Evolutionary conservation across 2,329 filamentous ascomycete species (phyloP).

Genomic region (Aspergillus texensis): DNA sequence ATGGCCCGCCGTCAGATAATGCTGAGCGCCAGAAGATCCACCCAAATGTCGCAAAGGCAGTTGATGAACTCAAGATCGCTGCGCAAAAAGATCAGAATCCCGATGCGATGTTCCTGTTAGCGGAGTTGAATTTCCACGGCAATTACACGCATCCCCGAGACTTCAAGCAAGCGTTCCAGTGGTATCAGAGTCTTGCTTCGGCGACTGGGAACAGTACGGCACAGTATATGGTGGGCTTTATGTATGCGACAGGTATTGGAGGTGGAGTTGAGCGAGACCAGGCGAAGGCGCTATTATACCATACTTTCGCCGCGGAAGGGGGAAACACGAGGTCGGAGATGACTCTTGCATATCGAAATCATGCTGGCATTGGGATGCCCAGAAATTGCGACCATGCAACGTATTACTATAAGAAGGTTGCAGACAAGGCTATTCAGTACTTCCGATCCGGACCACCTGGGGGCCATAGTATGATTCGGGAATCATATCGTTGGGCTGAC

Average conservation of each 20-base stretch:
- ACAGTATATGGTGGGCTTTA: conserved; percentile 92
- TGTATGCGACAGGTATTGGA: conserved; percentile 92
- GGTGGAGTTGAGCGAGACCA: conserved; percentile 81
- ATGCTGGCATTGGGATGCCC: conserved; percentile 80
- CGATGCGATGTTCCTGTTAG: conserved; percentile 86
- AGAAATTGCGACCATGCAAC: conserved; percentile 84
- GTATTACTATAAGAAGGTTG: conserved; percentile 88
- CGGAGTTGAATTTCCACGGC: conserved; percentile 95
- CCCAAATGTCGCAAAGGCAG: conserved; percentile 57
- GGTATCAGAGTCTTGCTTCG: conserved; percentile 77
- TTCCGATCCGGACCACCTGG: conserved; percentile 88
- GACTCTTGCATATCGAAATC: conserved; percentile 85
- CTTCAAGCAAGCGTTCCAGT: conserved; percentile 74
- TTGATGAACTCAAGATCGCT: conserved; percentile 61
- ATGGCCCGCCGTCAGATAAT: conserved; percentile 56
- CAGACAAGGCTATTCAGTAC: conserved; percentile 88
- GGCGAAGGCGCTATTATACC: conserved; percentile 88
- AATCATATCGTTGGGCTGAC: conserved; percentile 85
- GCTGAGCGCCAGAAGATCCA: conserved; percentile 35
- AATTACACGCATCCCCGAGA: conserved; percentile 87
- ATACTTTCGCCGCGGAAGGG: conserved; percentile 85
- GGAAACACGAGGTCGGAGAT: conserved; percentile 88
- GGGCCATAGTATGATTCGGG: conserved; percentile 73
- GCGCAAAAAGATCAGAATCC: conserved; percentile 58
- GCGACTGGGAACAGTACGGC: conserved; percentile 85